Evolutionary conservation across 805 yeast species (phyloP), one percentile per base, ranked within the genome.

Genomic region (Metschnikowia sp.): DNA sequence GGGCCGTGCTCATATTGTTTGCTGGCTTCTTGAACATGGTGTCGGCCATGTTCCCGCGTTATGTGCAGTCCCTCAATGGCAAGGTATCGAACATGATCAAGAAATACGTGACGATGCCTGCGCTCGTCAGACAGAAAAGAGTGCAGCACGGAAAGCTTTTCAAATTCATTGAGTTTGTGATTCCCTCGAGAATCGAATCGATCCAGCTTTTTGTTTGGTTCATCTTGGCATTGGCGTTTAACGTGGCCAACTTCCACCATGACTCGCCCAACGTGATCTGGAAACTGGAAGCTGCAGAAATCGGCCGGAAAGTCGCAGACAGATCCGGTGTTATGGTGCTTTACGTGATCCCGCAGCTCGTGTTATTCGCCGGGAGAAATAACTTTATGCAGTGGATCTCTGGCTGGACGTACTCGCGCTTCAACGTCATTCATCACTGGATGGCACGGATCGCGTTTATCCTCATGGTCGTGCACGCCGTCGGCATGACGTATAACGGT

Each of bases 341-440:
- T 3, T 69, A 74, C n/a, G 48, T 81, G 62, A 75, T 65, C 63
- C 88, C 88, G 3, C 61, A 81, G 39, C 52, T 82, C 39, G 66
- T 80, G 31, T 62, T 82, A 42, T 81, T 86, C 63, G 88, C 88
- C 5, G 84, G 85, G 30, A 71, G 94, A 57, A 88, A 87, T 62
- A 87, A 85, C 58, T 79, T 88, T 18, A 69, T 87, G 58, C 76
- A 78, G 51, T 69, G 67, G 59, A 45, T 83, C 5, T 77, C 90
- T 1, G 88, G 91, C 2, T 74, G 86, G 71, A 63, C 81, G 0
- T 83, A 78, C 54, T 66, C 82, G 11, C 74, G 84, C 1, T 86
- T 87, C 66, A 72, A 80, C 56, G 66, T 72, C 29, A 78, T 77
- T 58, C 96, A 88, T 65, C 82, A 75, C 61, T 82, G 88, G 86